Base-by-base conservation (phyloP, 371 early-diverging fungal genomes). In the Mortierella sp. region DNA sequence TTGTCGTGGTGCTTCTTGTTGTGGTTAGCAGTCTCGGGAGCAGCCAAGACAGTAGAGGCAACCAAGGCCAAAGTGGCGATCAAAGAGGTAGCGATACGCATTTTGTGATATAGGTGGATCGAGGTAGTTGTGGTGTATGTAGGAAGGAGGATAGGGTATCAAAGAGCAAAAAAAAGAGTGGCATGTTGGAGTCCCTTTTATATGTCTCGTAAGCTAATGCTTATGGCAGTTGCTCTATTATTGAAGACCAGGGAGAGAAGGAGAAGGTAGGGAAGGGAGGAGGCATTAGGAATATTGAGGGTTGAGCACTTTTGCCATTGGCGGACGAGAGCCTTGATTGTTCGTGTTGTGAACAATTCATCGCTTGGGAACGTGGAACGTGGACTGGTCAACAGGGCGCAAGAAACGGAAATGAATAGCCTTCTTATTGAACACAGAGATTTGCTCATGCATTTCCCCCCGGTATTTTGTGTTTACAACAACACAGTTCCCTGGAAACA, bases 41-140 rank as follows among this genome's bases (percentile, higher is more conserved):
- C 75, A 58, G 81, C 81, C 54, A 78, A 4, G 60, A 75, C 70
- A 26, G 81, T 66, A 18, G 81, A 71, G 63, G 75, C 83, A 49
- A 73, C 83, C 37, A 81, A 18, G 57, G 77, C 77, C 77, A 81
- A 52, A 11, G 77, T 70, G 68, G 77, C 83, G 55, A 81, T 32
- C 61, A 81, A 60, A 35, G 77, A 60, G 47, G 76, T 24, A 30
- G 83, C 73, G 35, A 76, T 60, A 51, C 70, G 70, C 80, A 80
- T 79, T 5, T 55, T 64, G 32, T 24, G 6, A 20, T 2, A n/a
- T 43, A 37, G 61, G 24, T 35, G n/a, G 39, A 39, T 9, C 4
- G 28, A 10, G 30, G 37, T 26, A 49, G 24, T 28, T 32, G 54
- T 47, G 9, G 47, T 51, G 51, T 54, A 67, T 22, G 49, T 55